Conservation (phyloP, 208 protist genomes). For the Trypanosoma boissoni region DNA sequence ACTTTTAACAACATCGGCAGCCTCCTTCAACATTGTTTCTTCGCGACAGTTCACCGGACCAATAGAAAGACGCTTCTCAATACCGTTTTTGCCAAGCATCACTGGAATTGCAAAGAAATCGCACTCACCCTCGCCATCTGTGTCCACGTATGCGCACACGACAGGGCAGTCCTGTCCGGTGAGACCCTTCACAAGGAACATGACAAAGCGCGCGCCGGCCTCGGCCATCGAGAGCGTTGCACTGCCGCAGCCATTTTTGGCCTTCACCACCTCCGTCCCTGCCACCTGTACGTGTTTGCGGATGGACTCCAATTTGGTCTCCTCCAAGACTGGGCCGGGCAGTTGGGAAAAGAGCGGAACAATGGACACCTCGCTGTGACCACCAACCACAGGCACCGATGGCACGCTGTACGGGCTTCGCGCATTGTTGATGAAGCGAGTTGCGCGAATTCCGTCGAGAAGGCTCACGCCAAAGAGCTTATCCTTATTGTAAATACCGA, state of each 20-base stretch:
- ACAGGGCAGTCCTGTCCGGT: slow-evolving; percentile 55
- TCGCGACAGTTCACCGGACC: slow-evolving; percentile 45
- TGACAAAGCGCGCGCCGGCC: slow-evolving; percentile 78
- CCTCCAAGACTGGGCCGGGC: slow-evolving; percentile 44
- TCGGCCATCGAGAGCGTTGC: slow-evolving; percentile 97
- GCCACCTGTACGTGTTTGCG: slow-evolving; percentile 91
- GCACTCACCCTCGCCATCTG: slow-evolving; percentile 57
- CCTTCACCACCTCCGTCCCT: slow-evolving; percentile 95
- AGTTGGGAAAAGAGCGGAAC: slow-evolving; percentile 91
- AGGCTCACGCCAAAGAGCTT: slow-evolving; percentile 91
- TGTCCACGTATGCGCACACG: slow-evolving; percentile 86
- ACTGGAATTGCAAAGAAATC: slow-evolving; percentile 77
- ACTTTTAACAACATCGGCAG: slow-evolving; percentile 50
- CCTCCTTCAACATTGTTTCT: slow-evolving; percentile 27
- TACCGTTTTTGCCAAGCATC: slow-evolving; percentile 68
- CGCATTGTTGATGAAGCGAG: slow-evolving; percentile 89
- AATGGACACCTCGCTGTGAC: slow-evolving; percentile 95
- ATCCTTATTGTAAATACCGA: slow-evolving; percentile 86
- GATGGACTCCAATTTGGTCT: slow-evolving; percentile 64
- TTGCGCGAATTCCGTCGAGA: slow-evolving; percentile 92
- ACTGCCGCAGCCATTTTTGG: slow-evolving; percentile 94
- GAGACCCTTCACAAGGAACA: slow-evolving; percentile 69
- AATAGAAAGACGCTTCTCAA: slow-evolving; percentile 77
- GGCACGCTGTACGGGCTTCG: slow-evolving; percentile 38
- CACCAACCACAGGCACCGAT: slow-evolving; percentile 91